Evolutionary conservation across 768 basidiomycete genomes (phyloP).

Genomic region (Serpula lacrymans): DNA sequence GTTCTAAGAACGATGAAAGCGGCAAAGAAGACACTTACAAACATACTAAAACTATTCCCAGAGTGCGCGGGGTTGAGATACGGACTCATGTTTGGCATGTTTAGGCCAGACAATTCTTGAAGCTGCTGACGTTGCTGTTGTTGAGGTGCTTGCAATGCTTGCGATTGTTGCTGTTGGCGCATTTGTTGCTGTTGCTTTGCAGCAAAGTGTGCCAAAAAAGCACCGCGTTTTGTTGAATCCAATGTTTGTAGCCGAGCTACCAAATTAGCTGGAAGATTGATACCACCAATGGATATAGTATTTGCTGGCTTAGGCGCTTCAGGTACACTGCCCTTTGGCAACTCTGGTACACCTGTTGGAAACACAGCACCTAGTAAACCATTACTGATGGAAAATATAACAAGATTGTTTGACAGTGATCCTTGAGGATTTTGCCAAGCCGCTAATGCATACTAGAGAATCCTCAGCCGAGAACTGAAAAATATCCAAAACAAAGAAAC

Average conservation of each 20-base stretch:
- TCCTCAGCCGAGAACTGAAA: too few species aligned
- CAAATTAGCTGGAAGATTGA: constrained; percentile 9
- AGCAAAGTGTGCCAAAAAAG: too few species aligned
- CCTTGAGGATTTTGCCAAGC: constrained; percentile 49
- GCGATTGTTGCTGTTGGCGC: constrained; percentile 10
- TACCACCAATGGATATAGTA: background rate
- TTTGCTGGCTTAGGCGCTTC: constrained; percentile 9
- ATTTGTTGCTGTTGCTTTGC: constrained; percentile 16
- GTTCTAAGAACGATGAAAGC: too few species aligned
- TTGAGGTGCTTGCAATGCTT: constrained; percentile 12
- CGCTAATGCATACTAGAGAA: constrained; percentile 44
- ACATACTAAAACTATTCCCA: too few species aligned
- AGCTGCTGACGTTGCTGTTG: constrained; percentile 26
- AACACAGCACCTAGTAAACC: constrained; percentile 49
- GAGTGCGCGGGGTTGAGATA: too few species aligned
- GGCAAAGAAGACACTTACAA: too few species aligned
- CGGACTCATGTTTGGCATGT: too few species aligned
- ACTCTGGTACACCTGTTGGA: constrained; percentile 47
- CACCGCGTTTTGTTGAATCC: constrained; percentile 13
- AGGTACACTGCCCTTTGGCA: constrained; percentile 22
- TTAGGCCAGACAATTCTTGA: too few species aligned
- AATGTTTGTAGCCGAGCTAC: constrained; percentile 18
- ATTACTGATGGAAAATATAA: constrained; percentile 41
- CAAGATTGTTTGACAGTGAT: constrained; percentile 38
- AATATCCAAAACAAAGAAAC: constrained; percentile 15